Evolutionary conservation across 2,329 filamentous ascomycete genomes (phyloP).

Genomic region (Pseudogymnoascus sp.): DNA sequence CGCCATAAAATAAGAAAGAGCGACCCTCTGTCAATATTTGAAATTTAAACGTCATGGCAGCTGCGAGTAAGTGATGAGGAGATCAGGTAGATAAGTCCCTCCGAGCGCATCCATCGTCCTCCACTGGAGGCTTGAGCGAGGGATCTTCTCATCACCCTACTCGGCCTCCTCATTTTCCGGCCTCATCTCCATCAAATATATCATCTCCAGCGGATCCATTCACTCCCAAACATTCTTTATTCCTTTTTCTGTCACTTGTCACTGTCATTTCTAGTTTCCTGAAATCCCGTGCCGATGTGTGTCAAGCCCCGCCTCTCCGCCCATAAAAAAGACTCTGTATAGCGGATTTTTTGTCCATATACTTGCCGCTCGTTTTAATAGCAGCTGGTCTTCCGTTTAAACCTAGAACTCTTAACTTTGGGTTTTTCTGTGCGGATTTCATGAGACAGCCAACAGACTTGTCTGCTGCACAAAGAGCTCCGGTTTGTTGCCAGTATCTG

Average conservation of each 20-base stretch:
- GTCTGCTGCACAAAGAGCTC: constrained; percentile 1
- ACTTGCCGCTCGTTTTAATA: background rate
- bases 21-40: background rate
- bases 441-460: background rate
- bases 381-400: background rate
- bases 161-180: background rate
- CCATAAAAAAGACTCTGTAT: constrained; percentile 9
- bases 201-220: background rate
- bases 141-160: constrained; percentile 6
- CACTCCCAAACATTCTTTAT: background rate
- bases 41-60: background rate
- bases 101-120: background rate
- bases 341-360: constrained; percentile 7
- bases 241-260: background rate
- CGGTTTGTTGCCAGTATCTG: constrained; percentile 2
- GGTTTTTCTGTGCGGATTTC: background rate
- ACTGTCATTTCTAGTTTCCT: constrained; percentile 1
- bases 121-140: background rate
- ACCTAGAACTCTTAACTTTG: background rate
- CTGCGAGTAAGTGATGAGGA: background rate
- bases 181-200: constrained; percentile 7
- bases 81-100: background rate
- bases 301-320: background rate
- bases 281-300: background rate
- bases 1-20: background rate